A percentile compares a stretch with the other conserved stretches of the same genome.
Conservation (phyloP, 495 filamentous ascomycete genomes). For the Astrothelium macrocarpum region DNA sequence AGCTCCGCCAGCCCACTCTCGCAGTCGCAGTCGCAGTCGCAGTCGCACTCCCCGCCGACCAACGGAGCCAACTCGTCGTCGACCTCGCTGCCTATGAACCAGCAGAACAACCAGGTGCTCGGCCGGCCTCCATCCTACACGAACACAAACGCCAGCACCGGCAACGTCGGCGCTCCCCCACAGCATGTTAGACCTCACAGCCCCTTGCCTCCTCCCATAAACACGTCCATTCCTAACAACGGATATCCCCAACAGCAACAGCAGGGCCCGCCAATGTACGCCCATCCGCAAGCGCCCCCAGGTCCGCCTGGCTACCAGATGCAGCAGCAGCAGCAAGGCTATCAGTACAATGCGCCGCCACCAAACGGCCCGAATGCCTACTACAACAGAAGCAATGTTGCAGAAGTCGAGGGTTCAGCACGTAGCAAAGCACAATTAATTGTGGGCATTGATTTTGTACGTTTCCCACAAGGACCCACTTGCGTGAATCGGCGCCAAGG, state of each 20-base stretch:
- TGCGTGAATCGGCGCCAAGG: background rate
- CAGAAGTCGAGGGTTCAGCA: constrained; percentile 80
- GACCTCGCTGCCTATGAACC: constrained; percentile 30
- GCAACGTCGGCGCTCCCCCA: constrained; percentile 20
- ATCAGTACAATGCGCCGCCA: constrained; percentile 11
- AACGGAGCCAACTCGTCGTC: constrained; percentile 17
- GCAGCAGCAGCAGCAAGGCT: constrained; percentile 23
- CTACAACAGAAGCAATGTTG: constrained; percentile 37
- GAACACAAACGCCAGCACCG: constrained; percentile 28
- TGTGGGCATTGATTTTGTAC: constrained; percentile 72
- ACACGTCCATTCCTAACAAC: constrained; percentile 20
- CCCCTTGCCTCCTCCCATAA: constrained; percentile 29
- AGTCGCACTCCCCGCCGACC: constrained; percentile 1
- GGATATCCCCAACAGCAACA: constrained; percentile 21
- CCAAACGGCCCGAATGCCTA: constrained; percentile 1
- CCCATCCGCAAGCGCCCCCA: constrained; percentile 12
- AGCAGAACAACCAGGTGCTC: constrained; percentile 23
- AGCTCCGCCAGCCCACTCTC: constrained; percentile 20
- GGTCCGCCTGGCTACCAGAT: constrained; percentile 28
- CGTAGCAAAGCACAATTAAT: constrained; percentile 72
- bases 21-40: constrained; percentile 17
- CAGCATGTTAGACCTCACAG: constrained; percentile 27
- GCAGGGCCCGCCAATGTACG: constrained; percentile 21
- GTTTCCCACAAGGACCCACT: constrained; percentile 24
- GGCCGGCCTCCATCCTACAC: constrained; percentile 36